These are phyloP conservation scores for Cystobasidium slooffiae DNA, from an alignment of 1,284 basidiomycete genomes.

Conservation along the genomic window DNA sequence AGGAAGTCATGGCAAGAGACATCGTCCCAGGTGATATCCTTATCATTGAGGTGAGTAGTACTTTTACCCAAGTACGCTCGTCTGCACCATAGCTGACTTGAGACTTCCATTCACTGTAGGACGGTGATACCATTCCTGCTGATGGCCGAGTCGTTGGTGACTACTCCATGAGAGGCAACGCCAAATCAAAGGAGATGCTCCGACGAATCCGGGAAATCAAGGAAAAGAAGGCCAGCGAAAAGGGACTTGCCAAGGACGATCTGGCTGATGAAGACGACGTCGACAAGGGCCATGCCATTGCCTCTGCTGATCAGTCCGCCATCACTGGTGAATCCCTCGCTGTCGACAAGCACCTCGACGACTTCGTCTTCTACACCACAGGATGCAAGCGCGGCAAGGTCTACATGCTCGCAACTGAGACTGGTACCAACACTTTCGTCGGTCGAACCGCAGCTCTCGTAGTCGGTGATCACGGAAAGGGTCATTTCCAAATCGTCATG, in stretches of 20 bases:
- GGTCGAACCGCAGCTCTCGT: conserved; percentile 62
- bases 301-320: conserved; percentile 61
- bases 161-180: conserved; percentile 60
- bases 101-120: conserved; percentile 57
- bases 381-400: conserved; percentile 63
- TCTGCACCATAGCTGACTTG: background rate
- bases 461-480: conserved; percentile 58
- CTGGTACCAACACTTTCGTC: conserved; percentile 62
- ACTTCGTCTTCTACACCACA: conserved; percentile 61
- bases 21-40: conserved; percentile 65
- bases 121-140: conserved; percentile 63
- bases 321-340: conserved; percentile 61
- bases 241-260: conserved; percentile 51
- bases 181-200: conserved; percentile 54
- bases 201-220: conserved; percentile 56
- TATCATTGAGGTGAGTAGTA: conserved; percentile 51
- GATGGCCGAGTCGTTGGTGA: conserved; percentile 62
- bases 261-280: conserved; percentile 57
- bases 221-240: conserved; percentile 43
- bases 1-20: conserved; percentile 63
- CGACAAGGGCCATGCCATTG: conserved; percentile 62
- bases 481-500: conserved; percentile 64
- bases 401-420: conserved; percentile 61
- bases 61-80: background rate
- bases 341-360: conserved; percentile 64